Conservation (phyloP, 106 monocot species). For the Dactylorhiza incarnata region DNA sequence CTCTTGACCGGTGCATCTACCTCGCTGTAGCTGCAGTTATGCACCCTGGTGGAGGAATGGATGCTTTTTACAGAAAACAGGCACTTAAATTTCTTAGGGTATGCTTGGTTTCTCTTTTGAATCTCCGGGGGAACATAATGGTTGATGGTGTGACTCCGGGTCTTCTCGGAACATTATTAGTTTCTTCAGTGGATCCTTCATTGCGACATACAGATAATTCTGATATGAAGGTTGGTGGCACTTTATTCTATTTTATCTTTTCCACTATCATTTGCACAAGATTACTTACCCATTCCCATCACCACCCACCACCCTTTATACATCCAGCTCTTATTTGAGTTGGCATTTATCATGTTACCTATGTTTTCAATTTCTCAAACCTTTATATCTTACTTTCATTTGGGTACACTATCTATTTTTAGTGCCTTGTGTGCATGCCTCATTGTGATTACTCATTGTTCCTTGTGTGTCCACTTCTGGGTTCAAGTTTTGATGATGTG, state of each 20-base stretch:
- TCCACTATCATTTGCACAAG: not conserved
- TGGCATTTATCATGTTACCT: not conserved
- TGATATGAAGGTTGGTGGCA: slow-evolving; percentile 65
- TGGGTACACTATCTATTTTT: not conserved
- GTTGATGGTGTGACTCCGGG: slow-evolving; percentile 47
- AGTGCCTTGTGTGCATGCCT: not conserved
- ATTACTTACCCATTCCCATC: not conserved
- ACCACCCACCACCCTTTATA: not conserved
- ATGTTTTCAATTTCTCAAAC: not conserved
- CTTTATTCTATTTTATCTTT: not conserved
- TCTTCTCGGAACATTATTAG: slow-evolving; percentile 55
- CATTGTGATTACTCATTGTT: not conserved
- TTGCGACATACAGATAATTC: slow-evolving; percentile 56
- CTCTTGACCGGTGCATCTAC: slow-evolving; percentile 83
- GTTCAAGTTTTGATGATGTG: not conserved
- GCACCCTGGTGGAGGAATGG: slow-evolving; percentile 54
- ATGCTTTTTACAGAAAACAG: slow-evolving; percentile 81
- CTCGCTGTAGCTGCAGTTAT: slow-evolving; percentile 74
- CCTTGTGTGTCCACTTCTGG: not conserved
- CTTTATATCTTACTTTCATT: not conserved
- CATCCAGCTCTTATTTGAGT: not conserved
- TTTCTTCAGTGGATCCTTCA: slow-evolving; percentile 80
- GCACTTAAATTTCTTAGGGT: slow-evolving; percentile 83
- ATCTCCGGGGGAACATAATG: slow-evolving; percentile 63
- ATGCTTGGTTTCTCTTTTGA: slow-evolving; percentile 76